A percentile compares a stretch with the other conserved stretches of the same genome.
Evolutionary conservation across 805 yeast species (phyloP).

Genomic region (Pichia cabralensis): DNA sequence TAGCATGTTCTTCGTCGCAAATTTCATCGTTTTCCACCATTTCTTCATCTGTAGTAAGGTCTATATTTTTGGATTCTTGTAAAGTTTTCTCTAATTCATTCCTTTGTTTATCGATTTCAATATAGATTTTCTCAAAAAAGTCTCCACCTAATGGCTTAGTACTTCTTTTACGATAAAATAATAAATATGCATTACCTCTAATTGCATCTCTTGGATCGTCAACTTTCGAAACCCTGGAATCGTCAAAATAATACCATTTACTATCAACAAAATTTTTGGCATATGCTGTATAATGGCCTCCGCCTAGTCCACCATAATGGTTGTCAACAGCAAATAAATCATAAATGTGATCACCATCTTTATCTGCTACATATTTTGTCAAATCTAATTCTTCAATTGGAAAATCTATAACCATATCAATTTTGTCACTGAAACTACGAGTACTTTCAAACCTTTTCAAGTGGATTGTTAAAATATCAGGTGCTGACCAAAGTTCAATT

Average conservation of each 20-base stretch:
- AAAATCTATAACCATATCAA: conserved; percentile 74
- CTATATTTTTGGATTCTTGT: conserved; percentile 1
- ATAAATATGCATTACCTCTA: conserved; percentile 73
- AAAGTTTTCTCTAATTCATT: conserved; percentile 7
- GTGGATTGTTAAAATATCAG: conserved; percentile 84
- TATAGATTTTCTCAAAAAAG: conserved; percentile 30
- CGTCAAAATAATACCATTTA: conserved; percentile 87
- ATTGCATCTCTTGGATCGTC: conserved; percentile 52
- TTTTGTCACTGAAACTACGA: conserved; percentile 79
- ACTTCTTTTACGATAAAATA: conserved; percentile 64
- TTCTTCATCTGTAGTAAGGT: conserved; percentile 4
- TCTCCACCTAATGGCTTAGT: conserved; percentile 37
- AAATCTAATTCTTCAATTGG: conserved; percentile 80
- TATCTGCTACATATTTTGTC: conserved; percentile 42
- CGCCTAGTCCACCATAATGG: conserved; percentile 93
- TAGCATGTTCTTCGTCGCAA: not conserved
- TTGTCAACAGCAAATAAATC: conserved; percentile 91
- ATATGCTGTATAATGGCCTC: conserved; percentile 93
- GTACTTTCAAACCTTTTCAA: conserved; percentile 83
- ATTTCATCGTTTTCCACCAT: not conserved
- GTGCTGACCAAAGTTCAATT: conserved; percentile 87
- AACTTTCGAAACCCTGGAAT: conserved; percentile 53
- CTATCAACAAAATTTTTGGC: conserved; percentile 68
- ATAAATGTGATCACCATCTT: conserved; percentile 38
- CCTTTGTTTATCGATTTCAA: conserved; percentile 25